Conservation (phyloP, 2,329 filamentous ascomycete species). For the Epicoccum nigrum region DNA sequence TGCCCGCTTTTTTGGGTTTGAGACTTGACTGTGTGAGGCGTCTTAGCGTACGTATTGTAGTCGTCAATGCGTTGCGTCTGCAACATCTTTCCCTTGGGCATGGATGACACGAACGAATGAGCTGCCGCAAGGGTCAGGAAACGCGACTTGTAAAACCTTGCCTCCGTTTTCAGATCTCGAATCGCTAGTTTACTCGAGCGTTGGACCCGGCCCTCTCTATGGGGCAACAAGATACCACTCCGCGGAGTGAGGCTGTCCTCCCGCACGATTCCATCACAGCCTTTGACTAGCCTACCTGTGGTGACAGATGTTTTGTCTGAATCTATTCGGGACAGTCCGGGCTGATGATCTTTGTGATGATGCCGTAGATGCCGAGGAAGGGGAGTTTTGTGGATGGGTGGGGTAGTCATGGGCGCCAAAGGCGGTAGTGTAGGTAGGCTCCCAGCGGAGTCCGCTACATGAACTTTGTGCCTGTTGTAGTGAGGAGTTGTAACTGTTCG, state of each 20-base stretch:
- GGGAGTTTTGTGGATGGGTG: slow-evolving; percentile 22
- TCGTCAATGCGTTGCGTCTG: slow-evolving; percentile 16
- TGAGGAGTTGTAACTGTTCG: slow-evolving; percentile 15
- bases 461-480: slow-evolving; percentile 14
- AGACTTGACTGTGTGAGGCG: not conserved
- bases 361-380: slow-evolving; percentile 32
- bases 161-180: slow-evolving; percentile 19
- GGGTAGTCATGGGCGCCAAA: slow-evolving; percentile 31
- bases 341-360: slow-evolving; percentile 27
- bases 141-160: slow-evolving; percentile 21
- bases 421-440: slow-evolving; percentile 16
- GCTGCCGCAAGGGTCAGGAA: slow-evolving; percentile 16
- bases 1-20: not conserved
- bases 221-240: slow-evolving; percentile 14
- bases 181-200: slow-evolving; percentile 12
- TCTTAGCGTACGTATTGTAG: slow-evolving; percentile 5
- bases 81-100: slow-evolving; percentile 19
- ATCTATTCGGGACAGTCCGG: slow-evolving; percentile 25
- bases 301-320: slow-evolving; percentile 20
- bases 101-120: slow-evolving; percentile 14
- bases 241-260: slow-evolving; percentile 27
- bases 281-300: slow-evolving; percentile 23
- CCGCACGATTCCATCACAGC: slow-evolving; percentile 38
- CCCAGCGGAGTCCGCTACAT: not conserved
- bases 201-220: not conserved